Conservation (phyloP, 2,329 filamentous ascomycete genomes). For the Nigrospora oryzae region DNA sequence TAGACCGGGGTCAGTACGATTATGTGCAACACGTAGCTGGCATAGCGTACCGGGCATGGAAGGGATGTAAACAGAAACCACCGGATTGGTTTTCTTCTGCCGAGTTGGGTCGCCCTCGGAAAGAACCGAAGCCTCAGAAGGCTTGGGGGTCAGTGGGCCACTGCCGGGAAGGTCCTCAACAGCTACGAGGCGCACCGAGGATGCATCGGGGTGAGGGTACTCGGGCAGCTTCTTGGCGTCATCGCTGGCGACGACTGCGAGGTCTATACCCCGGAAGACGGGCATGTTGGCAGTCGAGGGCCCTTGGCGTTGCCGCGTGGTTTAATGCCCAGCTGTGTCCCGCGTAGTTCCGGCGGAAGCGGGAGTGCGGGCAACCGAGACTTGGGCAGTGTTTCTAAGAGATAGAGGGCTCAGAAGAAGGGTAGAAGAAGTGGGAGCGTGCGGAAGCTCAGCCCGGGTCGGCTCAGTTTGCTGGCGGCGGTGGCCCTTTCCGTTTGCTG, state of each 20-base stretch:
- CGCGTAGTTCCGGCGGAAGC: background rate
- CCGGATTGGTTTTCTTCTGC: constrained; percentile 27
- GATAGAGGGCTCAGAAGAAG: no score
- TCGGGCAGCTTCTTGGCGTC: constrained; percentile 34
- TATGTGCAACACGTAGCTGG: background rate
- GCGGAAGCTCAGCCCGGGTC: no score
- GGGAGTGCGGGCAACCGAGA: no score
- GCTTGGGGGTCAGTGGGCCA: background rate
- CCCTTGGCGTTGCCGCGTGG: no score
- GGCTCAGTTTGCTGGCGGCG: no score
- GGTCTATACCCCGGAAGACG: constrained; percentile 36
- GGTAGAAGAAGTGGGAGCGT: no score
- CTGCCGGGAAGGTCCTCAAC: constrained; percentile 2
- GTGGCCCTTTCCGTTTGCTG: no score
- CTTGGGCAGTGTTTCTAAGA: no score
- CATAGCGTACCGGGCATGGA: constrained; percentile 37
- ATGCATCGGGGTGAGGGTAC: constrained; percentile 45
- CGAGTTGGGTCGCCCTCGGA: constrained; percentile 17
- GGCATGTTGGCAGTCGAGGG: constrained; percentile 29
- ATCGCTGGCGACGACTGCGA: constrained; percentile 31
- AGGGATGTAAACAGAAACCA: constrained; percentile 47
- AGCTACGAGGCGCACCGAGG: constrained; percentile 28
- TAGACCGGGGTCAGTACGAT: constrained; percentile 11
- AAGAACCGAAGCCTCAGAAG: constrained; percentile 11
- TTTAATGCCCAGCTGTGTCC: no score